Conservation (phyloP, 371 early-diverging fungal species). For the Mortierella sp. region DNA sequence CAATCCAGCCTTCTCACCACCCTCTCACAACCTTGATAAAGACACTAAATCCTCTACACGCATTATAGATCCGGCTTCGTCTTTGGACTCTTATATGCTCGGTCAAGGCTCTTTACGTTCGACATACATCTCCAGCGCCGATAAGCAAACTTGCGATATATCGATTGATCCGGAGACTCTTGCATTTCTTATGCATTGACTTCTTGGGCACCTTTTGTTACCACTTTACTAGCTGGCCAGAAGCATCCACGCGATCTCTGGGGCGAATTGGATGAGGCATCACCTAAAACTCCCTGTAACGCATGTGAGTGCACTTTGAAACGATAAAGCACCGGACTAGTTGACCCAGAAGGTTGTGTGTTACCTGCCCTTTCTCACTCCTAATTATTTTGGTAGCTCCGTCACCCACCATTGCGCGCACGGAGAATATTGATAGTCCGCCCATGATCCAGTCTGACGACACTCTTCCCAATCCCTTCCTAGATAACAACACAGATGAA, state of each 20-base stretch:
- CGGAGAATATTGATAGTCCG: constrained; percentile 20
- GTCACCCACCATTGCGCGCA: constrained; percentile 4
- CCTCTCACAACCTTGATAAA: constrained; percentile 4
- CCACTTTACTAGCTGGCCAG: constrained; percentile 15
- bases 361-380: background rate
- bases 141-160: constrained; percentile 17
- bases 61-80: constrained; percentile 1
- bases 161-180: constrained; percentile 9
- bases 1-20: constrained; percentile 2
- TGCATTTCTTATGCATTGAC: constrained; percentile 14
- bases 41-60: background rate
- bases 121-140: background rate
- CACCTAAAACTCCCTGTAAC: background rate
- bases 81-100: constrained; percentile 10
- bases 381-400: background rate
- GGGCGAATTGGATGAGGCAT: constrained; percentile 5
- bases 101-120: constrained; percentile 7
- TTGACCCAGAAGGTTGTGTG: background rate
- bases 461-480: constrained; percentile 17
- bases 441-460: constrained; percentile 12
- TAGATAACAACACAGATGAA: constrained; percentile 12
- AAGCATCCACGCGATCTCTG: constrained; percentile 12
- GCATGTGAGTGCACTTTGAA: constrained; percentile 1
- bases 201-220: constrained; percentile 14
- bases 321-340: background rate